Evolutionary conservation across 148 eudicot species (phyloP).

Genomic region (Rhododendron ovatum): DNA sequence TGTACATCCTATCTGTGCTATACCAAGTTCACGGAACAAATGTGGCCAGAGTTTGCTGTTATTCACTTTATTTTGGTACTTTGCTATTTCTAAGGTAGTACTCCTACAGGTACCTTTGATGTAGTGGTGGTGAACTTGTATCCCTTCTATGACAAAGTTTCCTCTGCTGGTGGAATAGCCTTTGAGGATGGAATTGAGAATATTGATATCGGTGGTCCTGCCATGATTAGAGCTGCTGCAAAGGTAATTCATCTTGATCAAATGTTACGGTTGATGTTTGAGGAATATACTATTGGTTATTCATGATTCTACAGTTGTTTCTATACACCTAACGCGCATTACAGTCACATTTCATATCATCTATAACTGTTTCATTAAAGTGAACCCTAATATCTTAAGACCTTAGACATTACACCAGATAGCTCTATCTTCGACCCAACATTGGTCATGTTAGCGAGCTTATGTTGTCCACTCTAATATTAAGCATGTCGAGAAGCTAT

Average conservation of each 20-base stretch:
- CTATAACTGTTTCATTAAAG: background rate
- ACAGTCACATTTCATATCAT: background rate
- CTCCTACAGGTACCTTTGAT: conserved; percentile 73
- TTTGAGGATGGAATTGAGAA: conserved; percentile 98
- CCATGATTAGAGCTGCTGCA: conserved; percentile 99
- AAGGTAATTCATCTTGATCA: conserved; percentile 46
- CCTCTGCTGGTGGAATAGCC: conserved; percentile 57
- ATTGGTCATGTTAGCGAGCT: background rate
- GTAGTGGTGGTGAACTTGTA: conserved; percentile 92
- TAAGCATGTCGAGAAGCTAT: background rate
- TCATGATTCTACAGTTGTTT: background rate
- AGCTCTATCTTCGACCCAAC: background rate
- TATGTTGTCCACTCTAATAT: background rate
- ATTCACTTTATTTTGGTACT: background rate
- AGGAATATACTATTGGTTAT: background rate
- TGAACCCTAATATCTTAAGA: background rate
- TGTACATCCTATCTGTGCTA: background rate
- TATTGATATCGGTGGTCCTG: conserved; percentile 97
- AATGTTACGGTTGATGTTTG: background rate
- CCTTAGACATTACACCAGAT: background rate
- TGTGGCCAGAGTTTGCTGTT: background rate
- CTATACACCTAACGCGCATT: background rate
- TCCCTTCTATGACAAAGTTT: conserved; percentile 92
- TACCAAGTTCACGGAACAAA: background rate
- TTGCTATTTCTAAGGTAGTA: conserved; percentile 6